Conservation (phyloP, 164 flowering plant species). For the Kingdonia uniflora region DNA sequence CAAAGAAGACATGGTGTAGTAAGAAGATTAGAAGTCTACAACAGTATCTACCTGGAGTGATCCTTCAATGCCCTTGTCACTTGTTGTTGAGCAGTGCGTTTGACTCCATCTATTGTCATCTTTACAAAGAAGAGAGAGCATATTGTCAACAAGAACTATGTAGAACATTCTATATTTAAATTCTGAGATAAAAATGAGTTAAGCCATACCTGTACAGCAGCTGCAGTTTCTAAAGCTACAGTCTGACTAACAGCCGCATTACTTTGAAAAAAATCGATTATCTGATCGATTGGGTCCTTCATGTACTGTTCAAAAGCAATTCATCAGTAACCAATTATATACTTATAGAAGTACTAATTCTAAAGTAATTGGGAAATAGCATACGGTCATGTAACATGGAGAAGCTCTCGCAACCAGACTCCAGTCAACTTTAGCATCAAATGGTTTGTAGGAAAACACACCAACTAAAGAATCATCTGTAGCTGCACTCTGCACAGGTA, state of each 20-base stretch:
- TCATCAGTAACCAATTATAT: conserved; percentile 13
- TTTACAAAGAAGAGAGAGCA: conserved; percentile 12
- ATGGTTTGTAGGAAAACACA: conserved; percentile 75
- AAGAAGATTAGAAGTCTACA: neutral
- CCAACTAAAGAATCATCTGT: conserved; percentile 67
- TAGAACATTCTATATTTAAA: neutral
- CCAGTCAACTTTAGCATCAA: conserved; percentile 88
- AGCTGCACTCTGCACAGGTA: conserved; percentile 70
- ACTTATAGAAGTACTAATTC: neutral
- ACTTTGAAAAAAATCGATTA: conserved; percentile 66
- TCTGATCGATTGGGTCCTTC: conserved; percentile 74
- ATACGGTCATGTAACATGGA: conserved; percentile 93
- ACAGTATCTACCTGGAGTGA: conserved; percentile 54
- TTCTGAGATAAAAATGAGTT: neutral
- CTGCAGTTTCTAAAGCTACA: conserved; percentile 89
- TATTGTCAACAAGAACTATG: neutral
- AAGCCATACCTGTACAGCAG: conserved; percentile 81
- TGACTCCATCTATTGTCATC: conserved; percentile 94
- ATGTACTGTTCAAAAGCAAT: conserved; percentile 54
- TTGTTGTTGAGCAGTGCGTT: conserved; percentile 90
- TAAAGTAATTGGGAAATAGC: conserved; percentile 14
- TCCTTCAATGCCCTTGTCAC: conserved; percentile 79
- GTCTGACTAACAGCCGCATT: conserved; percentile 75
- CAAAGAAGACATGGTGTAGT: too few species aligned
- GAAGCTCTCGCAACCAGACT: conserved; percentile 90